Conservation (phyloP, 2,329 filamentous ascomycete species). For the Zymoseptoria pseudotritici region DNA sequence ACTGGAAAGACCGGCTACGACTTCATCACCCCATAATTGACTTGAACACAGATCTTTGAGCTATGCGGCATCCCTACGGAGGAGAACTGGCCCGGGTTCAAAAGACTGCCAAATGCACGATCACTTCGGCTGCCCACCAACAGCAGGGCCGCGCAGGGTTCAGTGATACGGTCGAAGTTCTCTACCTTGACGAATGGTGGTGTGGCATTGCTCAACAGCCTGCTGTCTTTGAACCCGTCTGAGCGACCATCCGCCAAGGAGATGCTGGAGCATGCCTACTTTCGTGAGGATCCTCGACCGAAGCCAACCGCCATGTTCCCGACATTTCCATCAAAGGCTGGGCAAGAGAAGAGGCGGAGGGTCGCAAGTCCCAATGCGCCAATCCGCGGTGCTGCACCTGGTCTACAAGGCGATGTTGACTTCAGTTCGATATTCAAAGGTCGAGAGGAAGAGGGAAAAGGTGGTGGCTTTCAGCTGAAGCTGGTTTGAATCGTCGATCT, state of each 20-base stretch:
- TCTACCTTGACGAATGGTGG: slow-evolving; percentile 73
- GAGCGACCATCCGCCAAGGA: slow-evolving; percentile 62
- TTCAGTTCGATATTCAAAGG: slow-evolving; percentile 45
- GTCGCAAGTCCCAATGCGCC: slow-evolving; percentile 77
- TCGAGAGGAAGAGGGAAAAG: slow-evolving; percentile 40
- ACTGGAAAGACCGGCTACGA: slow-evolving; percentile 23
- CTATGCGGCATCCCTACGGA: slow-evolving; percentile 82
- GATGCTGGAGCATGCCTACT: slow-evolving; percentile 75
- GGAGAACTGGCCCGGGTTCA: slow-evolving; percentile 77
- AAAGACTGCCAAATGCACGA: slow-evolving; percentile 77
- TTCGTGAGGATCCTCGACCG: slow-evolving; percentile 78
- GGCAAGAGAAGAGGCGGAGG: slow-evolving; percentile 71
- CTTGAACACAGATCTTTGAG: slow-evolving; percentile 60
- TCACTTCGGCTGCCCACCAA: slow-evolving; percentile 56
- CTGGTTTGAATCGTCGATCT: slow-evolving; percentile 16
- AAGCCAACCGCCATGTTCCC: slow-evolving; percentile 92
- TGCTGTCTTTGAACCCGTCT: slow-evolving; percentile 70
- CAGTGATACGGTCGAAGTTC: slow-evolving; percentile 66
- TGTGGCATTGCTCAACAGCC: slow-evolving; percentile 56
- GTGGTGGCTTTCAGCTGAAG: slow-evolving; percentile 39
- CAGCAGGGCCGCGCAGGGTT: slow-evolving; percentile 39
- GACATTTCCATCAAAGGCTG: slow-evolving; percentile 91
- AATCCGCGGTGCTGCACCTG: slow-evolving; percentile 51
- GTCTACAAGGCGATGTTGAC: slow-evolving; percentile 35
- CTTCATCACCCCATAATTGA: slow-evolving; percentile 13